Percentiles rank a stretch among this genome's conserved stretches.
Conservation (phyloP, 1,284 basidiomycete genomes). For the Moniliophthora roreri region DNA sequence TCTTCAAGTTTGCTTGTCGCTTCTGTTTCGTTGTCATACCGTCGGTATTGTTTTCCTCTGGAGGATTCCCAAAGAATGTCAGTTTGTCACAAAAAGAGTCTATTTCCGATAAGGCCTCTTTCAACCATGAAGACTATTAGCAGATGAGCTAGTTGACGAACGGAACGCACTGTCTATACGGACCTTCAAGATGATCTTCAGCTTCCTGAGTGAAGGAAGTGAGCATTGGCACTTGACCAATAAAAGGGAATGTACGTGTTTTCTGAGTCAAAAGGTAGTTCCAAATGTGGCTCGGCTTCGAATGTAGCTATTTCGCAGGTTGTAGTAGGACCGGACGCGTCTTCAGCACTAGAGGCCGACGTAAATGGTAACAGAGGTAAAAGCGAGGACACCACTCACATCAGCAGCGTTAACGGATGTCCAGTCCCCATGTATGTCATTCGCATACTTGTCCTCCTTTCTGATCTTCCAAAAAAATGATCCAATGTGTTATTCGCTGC, state of each 20-base stretch:
- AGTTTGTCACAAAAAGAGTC: slow-evolving; percentile 83
- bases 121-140: slow-evolving; percentile 82
- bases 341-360: slow-evolving; percentile 70
- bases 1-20: slow-evolving; percentile 29
- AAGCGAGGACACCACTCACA: slow-evolving; percentile 54
- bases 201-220: slow-evolving; percentile 43
- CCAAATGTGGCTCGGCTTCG: slow-evolving; percentile 79
- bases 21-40: slow-evolving; percentile 28
- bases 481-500: slow-evolving; percentile 39
- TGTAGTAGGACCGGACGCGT: slow-evolving; percentile 81
- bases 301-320: slow-evolving; percentile 87
- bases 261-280: slow-evolving; percentile 76
- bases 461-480: slow-evolving; percentile 50
- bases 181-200: slow-evolving; percentile 88
- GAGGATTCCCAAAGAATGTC: slow-evolving; percentile 78
- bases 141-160: slow-evolving; percentile 6
- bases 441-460: slow-evolving; percentile 80
- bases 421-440: slow-evolving; percentile 82
- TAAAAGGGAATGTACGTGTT: slow-evolving; percentile 48
- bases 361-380: slow-evolving; percentile 12
- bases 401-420: slow-evolving; percentile 73
- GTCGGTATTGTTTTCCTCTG: slow-evolving; percentile 20
- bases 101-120: slow-evolving; percentile 87
- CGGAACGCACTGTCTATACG: neutral
- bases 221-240: neutral